phyloP scores from a whole-genome alignment of 495 filamentous ascomycete species.

The Staphylotrichum longicolle region DNA sequence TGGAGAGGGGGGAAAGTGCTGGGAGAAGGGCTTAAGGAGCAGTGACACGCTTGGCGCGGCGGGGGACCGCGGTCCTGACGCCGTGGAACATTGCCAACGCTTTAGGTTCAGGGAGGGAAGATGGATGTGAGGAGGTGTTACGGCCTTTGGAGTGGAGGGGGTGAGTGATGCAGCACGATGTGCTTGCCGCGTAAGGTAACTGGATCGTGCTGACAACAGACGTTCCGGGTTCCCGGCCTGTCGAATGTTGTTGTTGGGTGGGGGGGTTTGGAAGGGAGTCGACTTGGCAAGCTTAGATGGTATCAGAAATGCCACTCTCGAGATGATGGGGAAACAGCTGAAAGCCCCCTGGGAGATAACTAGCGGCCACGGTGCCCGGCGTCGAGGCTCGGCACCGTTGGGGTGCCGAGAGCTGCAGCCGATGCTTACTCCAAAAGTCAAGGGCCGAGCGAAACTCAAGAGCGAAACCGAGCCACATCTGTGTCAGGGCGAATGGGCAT shows the following conservation, averaged over 20 bases:
- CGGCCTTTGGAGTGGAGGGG: conserved; percentile 8
- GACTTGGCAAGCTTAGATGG: too few species aligned
- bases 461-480: neutral
- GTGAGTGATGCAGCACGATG: neutral
- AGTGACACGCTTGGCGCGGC: conserved; percentile 20
- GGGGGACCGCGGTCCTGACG: conserved; percentile 12
- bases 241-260: too few species aligned
- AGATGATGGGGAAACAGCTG: too few species aligned
- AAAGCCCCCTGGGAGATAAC: too few species aligned
- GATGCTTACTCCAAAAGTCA: neutral
- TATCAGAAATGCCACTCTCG: too few species aligned
- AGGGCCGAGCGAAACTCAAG: neutral
- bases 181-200: neutral
- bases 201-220: too few species aligned
- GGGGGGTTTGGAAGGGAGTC: too few species aligned
- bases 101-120: neutral
- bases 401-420: neutral
- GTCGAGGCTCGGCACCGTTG: conserved; percentile 1
- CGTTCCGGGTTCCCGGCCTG: too few species aligned
- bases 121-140: neutral
- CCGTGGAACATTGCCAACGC: conserved; percentile 15
- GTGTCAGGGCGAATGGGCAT: too few species aligned
- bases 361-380: conserved; percentile 4
- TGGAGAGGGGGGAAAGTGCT: conserved; percentile 8
- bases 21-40: neutral